Conservation (phyloP, 495 filamentous ascomycete species). For the Penicillium macrosclerotiorum region DNA sequence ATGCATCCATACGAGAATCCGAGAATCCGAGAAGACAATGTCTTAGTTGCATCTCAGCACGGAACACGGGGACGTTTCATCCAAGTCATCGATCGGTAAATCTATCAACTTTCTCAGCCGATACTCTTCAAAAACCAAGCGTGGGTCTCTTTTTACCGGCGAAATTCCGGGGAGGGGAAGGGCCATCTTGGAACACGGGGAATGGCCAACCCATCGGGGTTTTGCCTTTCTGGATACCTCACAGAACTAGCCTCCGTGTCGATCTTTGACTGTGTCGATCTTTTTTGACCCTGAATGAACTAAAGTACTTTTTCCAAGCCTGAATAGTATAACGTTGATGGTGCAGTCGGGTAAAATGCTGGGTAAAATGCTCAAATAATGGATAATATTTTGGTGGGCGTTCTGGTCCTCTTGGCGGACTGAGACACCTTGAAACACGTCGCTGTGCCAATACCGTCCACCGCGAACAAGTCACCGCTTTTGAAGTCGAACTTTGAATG, state of each 20-base stretch:
- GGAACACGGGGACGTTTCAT: not conserved
- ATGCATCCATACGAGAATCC: constrained; percentile 3
- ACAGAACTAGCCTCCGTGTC: not conserved
- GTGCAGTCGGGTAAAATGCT: too few species aligned
- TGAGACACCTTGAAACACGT: not conserved
- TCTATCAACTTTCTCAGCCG: not conserved
- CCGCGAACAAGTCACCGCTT: too few species aligned
- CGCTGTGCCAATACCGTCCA: not conserved
- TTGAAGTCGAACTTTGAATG: too few species aligned
- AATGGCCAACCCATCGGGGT: not conserved
- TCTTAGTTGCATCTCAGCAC: not conserved
- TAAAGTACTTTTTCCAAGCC: too few species aligned
- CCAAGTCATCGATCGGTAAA: not conserved
- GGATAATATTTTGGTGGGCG: too few species aligned
- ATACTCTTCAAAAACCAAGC: not conserved
- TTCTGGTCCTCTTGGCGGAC: too few species aligned
- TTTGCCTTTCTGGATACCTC: constrained; percentile 1
- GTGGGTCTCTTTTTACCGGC: not conserved
- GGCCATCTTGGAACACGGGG: not conserved
- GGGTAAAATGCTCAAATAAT: too few species aligned
- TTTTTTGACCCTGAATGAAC: not conserved
- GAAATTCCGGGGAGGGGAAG: constrained; percentile 4
- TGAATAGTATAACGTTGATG: not conserved
- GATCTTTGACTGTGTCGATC: not conserved
- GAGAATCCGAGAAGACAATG: not conserved